Evolutionary conservation across 768 basidiomycete species (phyloP).

Genomic region (Neoboletus brunneissimus): DNA sequence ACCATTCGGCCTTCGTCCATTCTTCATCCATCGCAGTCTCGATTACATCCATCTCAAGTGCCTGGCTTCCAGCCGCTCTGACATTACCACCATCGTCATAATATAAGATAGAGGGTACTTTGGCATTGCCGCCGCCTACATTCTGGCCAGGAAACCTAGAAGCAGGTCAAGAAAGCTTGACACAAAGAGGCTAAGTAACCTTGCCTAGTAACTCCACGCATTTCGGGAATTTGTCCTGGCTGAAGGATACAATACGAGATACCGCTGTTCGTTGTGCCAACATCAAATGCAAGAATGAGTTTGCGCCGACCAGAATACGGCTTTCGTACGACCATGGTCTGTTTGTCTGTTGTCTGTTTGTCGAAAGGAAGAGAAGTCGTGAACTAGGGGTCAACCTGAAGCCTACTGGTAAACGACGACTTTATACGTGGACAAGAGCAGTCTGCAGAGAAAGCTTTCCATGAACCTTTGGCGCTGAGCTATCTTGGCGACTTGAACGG

Average conservation of each 20-base stretch:
- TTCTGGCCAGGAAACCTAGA: slow-evolving; percentile 4
- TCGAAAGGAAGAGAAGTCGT: not conserved
- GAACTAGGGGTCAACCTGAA: not conserved
- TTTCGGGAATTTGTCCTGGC: not conserved
- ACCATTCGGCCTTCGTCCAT: slow-evolving; percentile 7
- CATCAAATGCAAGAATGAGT: not conserved
- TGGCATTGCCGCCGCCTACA: not conserved
- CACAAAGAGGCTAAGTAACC: not conserved
- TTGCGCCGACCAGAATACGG: not conserved
- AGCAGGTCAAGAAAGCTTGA: not conserved
- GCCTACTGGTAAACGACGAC: no score
- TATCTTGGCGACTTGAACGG: no score
- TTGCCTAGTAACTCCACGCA: not conserved
- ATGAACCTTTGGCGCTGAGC: no score
- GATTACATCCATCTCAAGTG: no score
- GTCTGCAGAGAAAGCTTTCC: no score
- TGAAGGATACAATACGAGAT: slow-evolving; percentile 3
- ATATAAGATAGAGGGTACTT: slow-evolving; percentile 7
- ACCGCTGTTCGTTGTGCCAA: not conserved
- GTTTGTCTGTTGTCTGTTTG: not conserved
- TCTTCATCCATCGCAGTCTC: not conserved
- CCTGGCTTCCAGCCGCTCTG: not conserved
- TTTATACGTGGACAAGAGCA: no score
- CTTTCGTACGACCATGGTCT: not conserved
- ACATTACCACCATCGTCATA: not conserved